A percentile compares a stretch with the other conserved stretches of the same genome.
phyloP scores from a whole-genome alignment of 345 rosid genomes.

The Brassica nigra region DNA sequence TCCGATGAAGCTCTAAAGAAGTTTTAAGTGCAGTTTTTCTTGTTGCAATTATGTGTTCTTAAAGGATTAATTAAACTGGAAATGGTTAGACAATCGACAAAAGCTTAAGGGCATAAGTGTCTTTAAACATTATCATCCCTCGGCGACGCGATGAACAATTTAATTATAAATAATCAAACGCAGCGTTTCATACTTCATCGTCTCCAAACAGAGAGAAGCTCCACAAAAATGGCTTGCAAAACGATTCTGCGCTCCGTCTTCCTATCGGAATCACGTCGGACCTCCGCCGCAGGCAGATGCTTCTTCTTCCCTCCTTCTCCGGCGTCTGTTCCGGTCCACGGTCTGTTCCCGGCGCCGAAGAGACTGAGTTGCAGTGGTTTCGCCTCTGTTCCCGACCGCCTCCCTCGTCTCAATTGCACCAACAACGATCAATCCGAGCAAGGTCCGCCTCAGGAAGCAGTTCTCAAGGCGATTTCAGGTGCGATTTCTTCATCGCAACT shows the following conservation, averaged over 20 bases:
- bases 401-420: slow-evolving; percentile 49
- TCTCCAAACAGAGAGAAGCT: background rate
- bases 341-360: slow-evolving; percentile 33
- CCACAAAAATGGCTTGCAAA: slow-evolving; percentile 67
- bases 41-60: no score
- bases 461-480: slow-evolving; percentile 97
- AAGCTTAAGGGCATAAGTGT: background rate
- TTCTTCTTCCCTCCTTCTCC: slow-evolving; percentile 42
- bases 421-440: slow-evolving; percentile 55
- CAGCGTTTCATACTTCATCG: slow-evolving; percentile 4
- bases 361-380: slow-evolving; percentile 37
- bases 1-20: background rate
- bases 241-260: slow-evolving; percentile 61
- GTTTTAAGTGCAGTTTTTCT: no score
- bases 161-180: slow-evolving; percentile 23
- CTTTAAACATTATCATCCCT: slow-evolving; percentile 4
- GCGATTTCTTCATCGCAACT: background rate
- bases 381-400: slow-evolving; percentile 44
- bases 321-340: slow-evolving; percentile 34
- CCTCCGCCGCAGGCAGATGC: slow-evolving; percentile 41
- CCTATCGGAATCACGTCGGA: slow-evolving; percentile 58
- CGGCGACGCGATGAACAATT: background rate
- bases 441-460: slow-evolving; percentile 91
- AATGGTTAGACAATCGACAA: background rate
- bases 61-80: no score